A percentile compares a stretch with the other conserved stretches of the same genome.
Conservation (phyloP, 768 basidiomycete genomes). For the Lepiota venenata region DNA sequence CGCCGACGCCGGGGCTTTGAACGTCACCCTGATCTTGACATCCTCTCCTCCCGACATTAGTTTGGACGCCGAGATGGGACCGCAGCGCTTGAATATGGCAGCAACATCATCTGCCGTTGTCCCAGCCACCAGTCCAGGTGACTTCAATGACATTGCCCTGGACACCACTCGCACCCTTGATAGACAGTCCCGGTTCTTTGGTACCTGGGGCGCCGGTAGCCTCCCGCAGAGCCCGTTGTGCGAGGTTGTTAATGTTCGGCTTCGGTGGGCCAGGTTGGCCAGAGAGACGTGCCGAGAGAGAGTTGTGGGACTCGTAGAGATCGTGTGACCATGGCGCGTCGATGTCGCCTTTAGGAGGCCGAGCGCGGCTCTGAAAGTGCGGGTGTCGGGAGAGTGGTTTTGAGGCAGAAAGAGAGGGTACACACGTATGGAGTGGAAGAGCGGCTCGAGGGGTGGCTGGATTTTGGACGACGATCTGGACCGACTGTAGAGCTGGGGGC, state of each 20-base stretch:
- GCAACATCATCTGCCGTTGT: slow-evolving; percentile 83
- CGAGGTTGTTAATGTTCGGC: slow-evolving; percentile 45
- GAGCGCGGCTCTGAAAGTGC: slow-evolving; percentile 42
- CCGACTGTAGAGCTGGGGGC: slow-evolving; percentile 34
- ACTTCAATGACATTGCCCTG: slow-evolving; percentile 74
- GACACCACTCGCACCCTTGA: slow-evolving; percentile 62
- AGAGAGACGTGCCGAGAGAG: slow-evolving; percentile 57
- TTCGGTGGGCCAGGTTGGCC: slow-evolving; percentile 43
- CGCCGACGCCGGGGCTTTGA: slow-evolving; percentile 62
- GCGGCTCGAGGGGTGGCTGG: slow-evolving; percentile 33
- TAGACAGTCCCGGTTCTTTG: slow-evolving; percentile 38
- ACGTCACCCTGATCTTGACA: slow-evolving; percentile 67
- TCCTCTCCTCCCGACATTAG: slow-evolving; percentile 34
- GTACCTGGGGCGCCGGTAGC: slow-evolving; percentile 32
- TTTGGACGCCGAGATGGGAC: slow-evolving; percentile 51
- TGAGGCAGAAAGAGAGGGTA: slow-evolving; percentile 25
- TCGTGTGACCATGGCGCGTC: slow-evolving; percentile 73
- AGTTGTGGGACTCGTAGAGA: slow-evolving; percentile 58
- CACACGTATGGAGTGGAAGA: slow-evolving; percentile 53
- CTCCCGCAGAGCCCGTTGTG: slow-evolving; percentile 63
- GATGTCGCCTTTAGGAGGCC: slow-evolving; percentile 61
- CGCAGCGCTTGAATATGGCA: slow-evolving; percentile 83
- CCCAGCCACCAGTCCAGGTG: slow-evolving; percentile 64
- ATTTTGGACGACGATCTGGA: slow-evolving; percentile 35
- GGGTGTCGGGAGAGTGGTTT: slow-evolving; percentile 21